Percentiles rank a stretch among this genome's conserved stretches.
These are phyloP conservation scores for Penicillium antarcticum DNA, from an alignment of 495 filamentous ascomycete genomes.

Conservation along the genomic window DNA sequence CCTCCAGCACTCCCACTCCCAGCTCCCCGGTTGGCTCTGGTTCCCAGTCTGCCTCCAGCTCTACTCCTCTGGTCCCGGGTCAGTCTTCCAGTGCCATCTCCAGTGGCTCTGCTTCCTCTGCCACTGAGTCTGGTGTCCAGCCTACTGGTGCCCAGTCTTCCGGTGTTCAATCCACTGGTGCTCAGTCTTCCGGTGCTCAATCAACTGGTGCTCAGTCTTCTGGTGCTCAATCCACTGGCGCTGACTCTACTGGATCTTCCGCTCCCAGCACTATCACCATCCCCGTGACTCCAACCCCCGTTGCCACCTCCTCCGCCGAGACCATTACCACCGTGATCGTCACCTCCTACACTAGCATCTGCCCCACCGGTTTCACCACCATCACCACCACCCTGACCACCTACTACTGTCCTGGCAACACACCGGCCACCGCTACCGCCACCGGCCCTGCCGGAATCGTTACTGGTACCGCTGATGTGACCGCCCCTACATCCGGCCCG, in stretches of 20 bases:
- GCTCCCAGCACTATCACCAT: conserved; percentile 41
- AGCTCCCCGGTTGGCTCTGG: conserved; percentile 6
- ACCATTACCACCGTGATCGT: conserved; percentile 38
- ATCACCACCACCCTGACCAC: conserved; percentile 40
- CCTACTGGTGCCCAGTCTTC: neutral
- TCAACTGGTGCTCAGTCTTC: neutral
- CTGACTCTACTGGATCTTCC: conserved; percentile 5
- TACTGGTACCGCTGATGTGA: conserved; percentile 17
- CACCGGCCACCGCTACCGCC: conserved; percentile 23
- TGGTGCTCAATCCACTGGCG: neutral
- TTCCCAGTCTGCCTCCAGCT: conserved; percentile 3
- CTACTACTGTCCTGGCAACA: conserved; percentile 34
- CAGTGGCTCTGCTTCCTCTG: neutral
- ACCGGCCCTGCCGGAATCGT: conserved; percentile 17
- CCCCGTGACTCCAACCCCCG: conserved; percentile 34
- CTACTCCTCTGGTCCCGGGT: neutral
- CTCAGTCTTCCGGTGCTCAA: neutral
- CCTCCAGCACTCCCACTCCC: neutral
- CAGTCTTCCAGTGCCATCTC: neutral
- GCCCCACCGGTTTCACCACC: conserved; percentile 44
- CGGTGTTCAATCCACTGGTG: neutral
- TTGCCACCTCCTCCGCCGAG: conserved; percentile 19
- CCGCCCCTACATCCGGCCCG: conserved; percentile 12
- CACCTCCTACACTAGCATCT: conserved; percentile 42
- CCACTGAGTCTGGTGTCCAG: neutral